Conservation (phyloP, 108 stramenopile species). For the Skeletonema menzelii region DNA sequence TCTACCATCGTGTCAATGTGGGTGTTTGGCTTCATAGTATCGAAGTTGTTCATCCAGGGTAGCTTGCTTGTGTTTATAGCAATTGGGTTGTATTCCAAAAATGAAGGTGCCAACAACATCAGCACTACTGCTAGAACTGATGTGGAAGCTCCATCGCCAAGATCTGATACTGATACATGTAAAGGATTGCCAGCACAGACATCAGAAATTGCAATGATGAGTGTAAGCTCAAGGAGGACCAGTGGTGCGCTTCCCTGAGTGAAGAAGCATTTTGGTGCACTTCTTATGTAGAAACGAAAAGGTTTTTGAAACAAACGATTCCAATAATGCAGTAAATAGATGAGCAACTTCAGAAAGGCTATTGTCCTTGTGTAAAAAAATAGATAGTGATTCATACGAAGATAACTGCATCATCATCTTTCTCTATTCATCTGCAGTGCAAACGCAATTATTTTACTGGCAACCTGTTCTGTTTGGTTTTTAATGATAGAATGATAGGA, state of each 20-base stretch:
- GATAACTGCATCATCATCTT: no score
- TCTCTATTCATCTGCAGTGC: no score
- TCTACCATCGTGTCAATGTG: constrained; percentile 51
- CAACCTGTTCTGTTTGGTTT: no score
- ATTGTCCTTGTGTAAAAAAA: no score
- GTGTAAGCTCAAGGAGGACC: background rate
- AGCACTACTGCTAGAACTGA: background rate
- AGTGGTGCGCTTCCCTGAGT: background rate
- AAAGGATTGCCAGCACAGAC: constrained; percentile 12
- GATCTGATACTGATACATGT: no score
- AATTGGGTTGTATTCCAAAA: constrained; percentile 31
- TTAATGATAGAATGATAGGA: no score
- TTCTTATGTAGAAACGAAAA: no score
- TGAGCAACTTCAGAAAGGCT: no score
- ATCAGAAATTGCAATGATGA: constrained; percentile 21
- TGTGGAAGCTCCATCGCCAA: constrained; percentile 1
- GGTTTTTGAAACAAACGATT: background rate
- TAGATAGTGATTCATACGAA: no score
- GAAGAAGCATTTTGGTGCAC: no score
- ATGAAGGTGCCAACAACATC: constrained; percentile 3
- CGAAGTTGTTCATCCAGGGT: constrained; percentile 28
- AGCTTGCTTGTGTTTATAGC: constrained; percentile 33
- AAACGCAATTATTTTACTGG: no score
- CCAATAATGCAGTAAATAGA: no score
- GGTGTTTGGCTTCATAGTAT: constrained; percentile 49